phyloP scores from a whole-genome alignment of 2,329 filamentous ascomycete species.

The Fusarium chlamydosporum region DNA sequence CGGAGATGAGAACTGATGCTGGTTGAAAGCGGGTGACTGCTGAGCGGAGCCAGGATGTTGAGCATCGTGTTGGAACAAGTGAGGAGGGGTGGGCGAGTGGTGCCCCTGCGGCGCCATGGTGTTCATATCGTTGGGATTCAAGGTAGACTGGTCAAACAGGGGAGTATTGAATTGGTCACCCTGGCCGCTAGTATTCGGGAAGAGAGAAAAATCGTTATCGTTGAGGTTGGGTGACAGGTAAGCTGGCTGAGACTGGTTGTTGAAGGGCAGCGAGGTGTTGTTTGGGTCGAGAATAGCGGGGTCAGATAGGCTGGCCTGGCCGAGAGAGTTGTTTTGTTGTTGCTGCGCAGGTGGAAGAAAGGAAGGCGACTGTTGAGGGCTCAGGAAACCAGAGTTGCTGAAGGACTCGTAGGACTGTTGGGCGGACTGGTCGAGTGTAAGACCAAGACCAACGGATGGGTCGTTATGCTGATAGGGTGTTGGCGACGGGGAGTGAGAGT shows the following conservation, averaged over 20 bases:
- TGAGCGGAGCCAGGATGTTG: conserved; percentile 64
- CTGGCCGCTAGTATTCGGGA: conserved; percentile 66
- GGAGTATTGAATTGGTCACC: conserved; percentile 73
- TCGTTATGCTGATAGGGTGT: conserved; percentile 66
- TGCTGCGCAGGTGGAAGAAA: conserved; percentile 54
- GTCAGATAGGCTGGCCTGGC: conserved; percentile 54
- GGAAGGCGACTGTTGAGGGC: conserved; percentile 60
- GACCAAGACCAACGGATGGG: conserved; percentile 67
- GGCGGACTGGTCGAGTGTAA: conserved; percentile 67
- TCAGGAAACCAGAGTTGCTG: conserved; percentile 64
- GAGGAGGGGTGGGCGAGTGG: conserved; percentile 69
- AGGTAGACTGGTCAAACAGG: conserved; percentile 67
- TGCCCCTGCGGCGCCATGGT: conserved; percentile 70
- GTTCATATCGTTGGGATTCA: conserved; percentile 64
- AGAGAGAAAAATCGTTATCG: conserved; percentile 74
- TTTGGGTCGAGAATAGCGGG: conserved; percentile 59
- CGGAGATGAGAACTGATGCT: conserved; percentile 68
- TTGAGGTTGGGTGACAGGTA: conserved; percentile 67
- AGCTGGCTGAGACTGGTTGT: conserved; percentile 58
- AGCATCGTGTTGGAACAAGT: conserved; percentile 66
- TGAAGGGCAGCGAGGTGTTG: conserved; percentile 59
- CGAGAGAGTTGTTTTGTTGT: conserved; percentile 48
- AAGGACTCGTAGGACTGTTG: conserved; percentile 60
- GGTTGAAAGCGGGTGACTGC: conserved; percentile 70
- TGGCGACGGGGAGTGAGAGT: conserved; percentile 75